phyloP scores from a whole-genome alignment of 805 yeast species.

The Starmerella geochares region DNA sequence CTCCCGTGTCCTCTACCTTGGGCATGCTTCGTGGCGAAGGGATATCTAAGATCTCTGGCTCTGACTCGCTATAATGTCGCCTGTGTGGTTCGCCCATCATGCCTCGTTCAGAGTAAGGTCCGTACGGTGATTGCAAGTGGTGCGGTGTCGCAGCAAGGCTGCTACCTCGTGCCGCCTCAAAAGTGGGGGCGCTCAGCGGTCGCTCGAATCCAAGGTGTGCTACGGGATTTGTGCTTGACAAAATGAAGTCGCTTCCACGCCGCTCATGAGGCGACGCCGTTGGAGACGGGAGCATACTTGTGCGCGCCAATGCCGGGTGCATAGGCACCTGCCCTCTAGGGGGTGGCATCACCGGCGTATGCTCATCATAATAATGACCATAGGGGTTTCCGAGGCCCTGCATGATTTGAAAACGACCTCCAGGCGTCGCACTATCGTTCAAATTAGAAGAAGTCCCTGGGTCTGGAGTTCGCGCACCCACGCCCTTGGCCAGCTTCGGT shows the following conservation, averaged over 20 bases:
- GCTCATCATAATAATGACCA: neutral
- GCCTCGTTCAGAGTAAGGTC: neutral
- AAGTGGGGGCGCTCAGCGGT: slow-evolving; percentile 2
- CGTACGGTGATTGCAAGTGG: neutral
- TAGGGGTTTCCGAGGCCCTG: neutral
- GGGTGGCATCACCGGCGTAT: neutral
- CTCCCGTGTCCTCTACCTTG: slow-evolving; percentile 41
- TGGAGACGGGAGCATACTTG: slow-evolving; percentile 5
- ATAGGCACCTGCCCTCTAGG: neutral
- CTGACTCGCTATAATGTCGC: neutral
- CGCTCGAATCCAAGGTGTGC: slow-evolving; percentile 8
- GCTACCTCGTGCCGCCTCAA: neutral
- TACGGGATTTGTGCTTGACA: neutral
- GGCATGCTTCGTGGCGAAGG: slow-evolving; percentile 33
- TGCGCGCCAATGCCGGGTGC: neutral
- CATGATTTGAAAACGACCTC: neutral
- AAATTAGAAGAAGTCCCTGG: neutral
- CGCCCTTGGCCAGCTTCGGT: neutral
- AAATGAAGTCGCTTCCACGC: neutral
- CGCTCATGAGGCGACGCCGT: slow-evolving; percentile 8
- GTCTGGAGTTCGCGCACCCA: neutral
- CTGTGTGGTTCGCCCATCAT: neutral
- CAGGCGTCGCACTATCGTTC: neutral
- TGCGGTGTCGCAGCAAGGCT: neutral
- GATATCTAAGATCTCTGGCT: slow-evolving; percentile 3